Evolutionary conservation across 768 basidiomycete species (phyloP).

Genomic region (Neoboletus magnificus): DNA sequence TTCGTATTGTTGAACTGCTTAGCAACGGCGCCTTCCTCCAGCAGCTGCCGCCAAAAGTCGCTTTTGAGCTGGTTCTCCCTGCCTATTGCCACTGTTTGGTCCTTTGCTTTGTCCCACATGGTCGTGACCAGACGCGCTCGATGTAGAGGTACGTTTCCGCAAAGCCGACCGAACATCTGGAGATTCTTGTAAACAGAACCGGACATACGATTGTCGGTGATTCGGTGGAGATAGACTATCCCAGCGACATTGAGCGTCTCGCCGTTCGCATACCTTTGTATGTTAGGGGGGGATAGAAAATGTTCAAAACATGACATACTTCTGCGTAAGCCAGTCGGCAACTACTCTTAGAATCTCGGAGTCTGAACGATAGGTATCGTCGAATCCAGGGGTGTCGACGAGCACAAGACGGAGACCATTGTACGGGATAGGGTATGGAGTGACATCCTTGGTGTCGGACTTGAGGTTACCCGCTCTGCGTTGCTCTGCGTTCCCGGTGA

Average conservation of each 20-base stretch:
- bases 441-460: constrained; percentile 12
- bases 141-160: constrained; percentile 28
- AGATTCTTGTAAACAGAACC: constrained; percentile 32
- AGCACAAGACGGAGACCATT: constrained; percentile 4
- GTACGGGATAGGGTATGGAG: neutral
- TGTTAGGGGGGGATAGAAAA: neutral
- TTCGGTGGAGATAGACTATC: constrained; percentile 34
- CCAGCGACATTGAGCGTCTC: constrained; percentile 22
- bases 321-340: constrained; percentile 19
- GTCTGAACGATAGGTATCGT: constrained; percentile 18
- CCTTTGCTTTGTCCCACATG: constrained; percentile 34
- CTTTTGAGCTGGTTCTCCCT: constrained; percentile 24
- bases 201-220: constrained; percentile 34
- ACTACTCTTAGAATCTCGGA: constrained; percentile 6
- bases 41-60: constrained; percentile 23
- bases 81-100: neutral
- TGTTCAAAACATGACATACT: neutral
- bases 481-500: constrained; percentile 4
- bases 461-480: neutral
- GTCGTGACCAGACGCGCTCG: constrained; percentile 37
- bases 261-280: constrained; percentile 6
- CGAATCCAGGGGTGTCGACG: constrained; percentile 22
- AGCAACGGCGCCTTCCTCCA: neutral
- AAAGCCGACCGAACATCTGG: constrained; percentile 33
- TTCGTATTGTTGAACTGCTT: neutral